Percentiles rank a stretch among this genome's conserved stretches.
These are phyloP conservation scores for Colletotrichum incanum DNA, from an alignment of 2,329 filamentous ascomycete genomes.

Conservation along the genomic window DNA sequence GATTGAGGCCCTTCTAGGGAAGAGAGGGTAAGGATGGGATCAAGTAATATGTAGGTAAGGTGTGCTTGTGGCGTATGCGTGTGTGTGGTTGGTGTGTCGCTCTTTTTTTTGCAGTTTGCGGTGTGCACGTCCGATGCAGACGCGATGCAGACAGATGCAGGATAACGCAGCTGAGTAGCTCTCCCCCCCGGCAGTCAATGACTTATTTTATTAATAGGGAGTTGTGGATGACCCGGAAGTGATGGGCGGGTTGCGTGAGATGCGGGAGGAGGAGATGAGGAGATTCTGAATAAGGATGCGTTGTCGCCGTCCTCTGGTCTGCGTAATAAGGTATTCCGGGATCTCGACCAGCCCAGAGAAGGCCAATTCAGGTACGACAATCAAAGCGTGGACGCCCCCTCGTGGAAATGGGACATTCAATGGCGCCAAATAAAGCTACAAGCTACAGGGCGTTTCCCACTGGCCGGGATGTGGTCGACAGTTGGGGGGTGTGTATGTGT, in stretches of 20 bases:
- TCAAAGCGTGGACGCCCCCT: slow-evolving; percentile 36
- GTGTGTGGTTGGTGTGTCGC: not conserved
- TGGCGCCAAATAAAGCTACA: slow-evolving; percentile 28
- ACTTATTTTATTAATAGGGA: slow-evolving; percentile 31
- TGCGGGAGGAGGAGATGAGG: not conserved
- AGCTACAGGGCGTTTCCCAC: slow-evolving; percentile 38
- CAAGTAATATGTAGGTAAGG: slow-evolving; percentile 38
- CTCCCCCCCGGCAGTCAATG: slow-evolving; percentile 18
- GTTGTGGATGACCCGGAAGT: slow-evolving; percentile 10
- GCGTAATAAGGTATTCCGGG: slow-evolving; percentile 11
- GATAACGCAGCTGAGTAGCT: slow-evolving; percentile 27
- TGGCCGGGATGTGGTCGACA: slow-evolving; percentile 18
- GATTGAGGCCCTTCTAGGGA: slow-evolving; percentile 34
- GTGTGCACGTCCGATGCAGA: slow-evolving; percentile 42
- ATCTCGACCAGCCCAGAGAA: not conserved
- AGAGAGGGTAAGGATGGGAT: slow-evolving; percentile 7
- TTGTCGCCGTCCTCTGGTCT: not conserved
- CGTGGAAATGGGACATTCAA: slow-evolving; percentile 31
- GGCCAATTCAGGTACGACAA: slow-evolving; percentile 22
- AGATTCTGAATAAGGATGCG: not conserved
- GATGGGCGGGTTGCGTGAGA: not conserved
- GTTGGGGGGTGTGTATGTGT: slow-evolving; percentile 1
- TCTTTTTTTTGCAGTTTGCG: slow-evolving; percentile 34
- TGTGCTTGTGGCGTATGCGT: slow-evolving; percentile 18
- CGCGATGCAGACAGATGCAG: slow-evolving; percentile 26